Base-by-base conservation (phyloP, 2,329 filamentous ascomycete species). In the Arthroderma sp. region DNA sequence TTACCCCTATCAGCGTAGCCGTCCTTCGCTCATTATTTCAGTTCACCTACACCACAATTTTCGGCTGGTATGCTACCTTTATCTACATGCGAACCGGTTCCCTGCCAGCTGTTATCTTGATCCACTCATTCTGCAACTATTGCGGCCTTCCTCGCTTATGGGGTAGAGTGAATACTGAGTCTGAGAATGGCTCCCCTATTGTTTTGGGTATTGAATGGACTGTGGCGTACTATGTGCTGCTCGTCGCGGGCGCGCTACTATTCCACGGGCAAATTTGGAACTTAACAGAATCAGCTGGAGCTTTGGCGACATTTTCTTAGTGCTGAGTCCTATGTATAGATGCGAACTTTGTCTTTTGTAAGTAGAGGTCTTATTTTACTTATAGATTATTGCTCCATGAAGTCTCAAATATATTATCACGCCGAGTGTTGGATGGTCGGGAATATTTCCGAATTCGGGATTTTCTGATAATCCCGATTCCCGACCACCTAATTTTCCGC, bases 51-150 rank as follows among this genome's bases (percentile, higher is more conserved):
- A 98, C 91, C 0, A 88, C 85, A 5, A 64, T 96, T 4, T 98
- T 98, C 57, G 91, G 91, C 49, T 87, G 86, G 63, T 94, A 91
- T 63, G 88, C 84, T 4, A 87, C 85, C 0, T 98, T 96, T 55
- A 57, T 95, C 15, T 94, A 83, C 57, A 60, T 98, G 15, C 80
- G 89, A 32, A 93, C 87, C 0, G 87, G 86, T 3, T 93, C 83
- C 40, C 65, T 96, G 34, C 72, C 81, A 36, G 80, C 83, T 8
- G 82, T 82, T 30, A 80, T 89, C 43, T 58, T 80, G 15, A 81
- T 85, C 4, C 91, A 98, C 58, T 74, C 78, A 6, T 91, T 96
- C 59, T 98, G 91, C 68, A 98, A 98, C 60, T 83, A 77, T 68
- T 84, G 88, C 74, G 91, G 91, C 5, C 68, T 96, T 41, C 91